Evolutionary conservation across 1,139 yeast species (phyloP), one percentile per base, ranked within the genome.

Genomic region (Candida smagusa): DNA sequence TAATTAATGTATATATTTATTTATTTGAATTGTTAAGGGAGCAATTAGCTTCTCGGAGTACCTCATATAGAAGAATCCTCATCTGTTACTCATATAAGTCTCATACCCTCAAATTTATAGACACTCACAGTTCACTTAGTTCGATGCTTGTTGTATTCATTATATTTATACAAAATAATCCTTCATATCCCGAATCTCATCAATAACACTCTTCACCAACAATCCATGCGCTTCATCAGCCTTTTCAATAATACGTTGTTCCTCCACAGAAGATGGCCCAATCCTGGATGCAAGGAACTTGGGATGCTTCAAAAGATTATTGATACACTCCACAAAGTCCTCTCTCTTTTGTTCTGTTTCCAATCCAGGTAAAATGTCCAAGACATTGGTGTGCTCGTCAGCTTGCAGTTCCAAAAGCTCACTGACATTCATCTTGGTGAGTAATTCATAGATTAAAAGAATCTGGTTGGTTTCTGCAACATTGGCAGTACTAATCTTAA

Each of bases 391-490:
- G 26, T 26, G 11, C 21, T 29, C 26, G 3, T 44, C 43, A 26
- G 40, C 33, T 36, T 35, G 46, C 7, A 40, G 43, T 6, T 40
- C 47, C 37, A 72, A 61, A 45, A 64, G 74, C 23, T 72, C 74
- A 26, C 65, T 64, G 23, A 74, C 77, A 41, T 72, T 72, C 52
- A 75, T 63, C 5, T 68, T 60, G 43, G 59, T 71, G 42, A 88
- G 59, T 37, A 84, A 71, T 45, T 80, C 79, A 42, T 81, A 79
- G 8, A 90, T 58, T 33, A 85, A 55, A 22, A 86, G 70, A n/a
- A 88, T 63, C 54, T 88, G 95, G 41, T 81, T 76, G 0, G 96
- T 85, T 57, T 90, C 97, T 37, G 82, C 80, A 7, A 87, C 74
- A 1, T 77, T 71, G 0, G 90, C 78, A 1, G 80, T 66, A 2